phyloP scores from a whole-genome alignment of 306 rosid genomes.

The Malus domestica region DNA sequence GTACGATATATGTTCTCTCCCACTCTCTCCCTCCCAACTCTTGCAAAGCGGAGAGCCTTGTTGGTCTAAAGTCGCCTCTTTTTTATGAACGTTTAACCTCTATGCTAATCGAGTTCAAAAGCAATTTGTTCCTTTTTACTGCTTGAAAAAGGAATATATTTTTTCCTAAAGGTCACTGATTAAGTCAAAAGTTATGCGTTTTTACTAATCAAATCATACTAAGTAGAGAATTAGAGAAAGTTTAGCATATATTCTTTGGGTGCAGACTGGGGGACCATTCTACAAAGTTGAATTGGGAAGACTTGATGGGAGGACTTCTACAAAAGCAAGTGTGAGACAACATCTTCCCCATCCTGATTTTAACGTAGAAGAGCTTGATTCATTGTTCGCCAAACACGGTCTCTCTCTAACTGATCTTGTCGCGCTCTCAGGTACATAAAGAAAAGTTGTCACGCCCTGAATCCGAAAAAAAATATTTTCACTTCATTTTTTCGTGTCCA shows the following conservation, averaged over 20 bases:
- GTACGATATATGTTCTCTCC: too few species aligned
- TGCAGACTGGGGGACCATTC: conserved; percentile 79
- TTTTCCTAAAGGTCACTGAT: neutral
- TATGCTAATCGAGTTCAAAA: neutral
- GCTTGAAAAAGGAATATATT: neutral
- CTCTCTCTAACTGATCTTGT: conserved; percentile 53
- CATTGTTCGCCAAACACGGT: conserved; percentile 60
- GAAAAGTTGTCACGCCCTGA: too few species aligned
- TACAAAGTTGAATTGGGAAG: conserved; percentile 77
- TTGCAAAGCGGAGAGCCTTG: too few species aligned
- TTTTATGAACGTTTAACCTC: neutral
- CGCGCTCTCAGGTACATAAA: conserved; percentile 70
- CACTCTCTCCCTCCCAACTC: too few species aligned
- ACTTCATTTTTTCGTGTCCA: too few species aligned
- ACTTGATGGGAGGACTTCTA: conserved; percentile 61
- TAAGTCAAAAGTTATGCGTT: neutral
- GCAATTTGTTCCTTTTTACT: neutral
- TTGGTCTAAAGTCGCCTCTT: too few species aligned
- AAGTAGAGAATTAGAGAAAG: too few species aligned
- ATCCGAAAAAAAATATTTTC: too few species aligned
- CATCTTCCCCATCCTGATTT: conserved; percentile 63
- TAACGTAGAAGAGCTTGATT: conserved; percentile 27
- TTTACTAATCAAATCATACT: too few species aligned
- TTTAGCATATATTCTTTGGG: neutral
- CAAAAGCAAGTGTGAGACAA: conserved; percentile 45